phyloP scores from a whole-genome alignment of 2,329 filamentous ascomycete species.

The Scedosporium aurantiacum region DNA sequence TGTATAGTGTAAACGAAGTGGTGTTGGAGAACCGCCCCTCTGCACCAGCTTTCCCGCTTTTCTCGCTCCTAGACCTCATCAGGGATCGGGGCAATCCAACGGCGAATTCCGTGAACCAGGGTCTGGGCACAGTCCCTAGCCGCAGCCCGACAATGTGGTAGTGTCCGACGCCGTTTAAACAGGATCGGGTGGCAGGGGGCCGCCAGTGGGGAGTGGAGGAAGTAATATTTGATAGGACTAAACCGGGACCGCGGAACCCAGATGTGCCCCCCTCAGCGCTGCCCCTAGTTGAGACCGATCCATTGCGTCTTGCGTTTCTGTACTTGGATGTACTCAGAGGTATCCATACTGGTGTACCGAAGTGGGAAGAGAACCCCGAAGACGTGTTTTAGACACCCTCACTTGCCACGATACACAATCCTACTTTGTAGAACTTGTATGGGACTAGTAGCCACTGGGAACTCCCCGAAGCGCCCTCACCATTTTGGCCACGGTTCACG shows the following conservation, averaged over 20 bases:
- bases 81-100: neutral
- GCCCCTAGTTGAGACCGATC: neutral
- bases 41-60: neutral
- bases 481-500: no score
- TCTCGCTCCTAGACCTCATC: neutral
- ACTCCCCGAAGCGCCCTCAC: no score
- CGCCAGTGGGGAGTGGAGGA: neutral
- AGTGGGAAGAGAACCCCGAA: no score
- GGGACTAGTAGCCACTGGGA: no score
- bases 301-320: neutral
- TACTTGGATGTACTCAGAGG: neutral
- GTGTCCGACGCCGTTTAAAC: neutral
- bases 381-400: no score
- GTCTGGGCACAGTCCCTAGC: neutral
- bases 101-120: constrained; percentile 6
- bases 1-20: neutral
- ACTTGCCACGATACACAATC: no score
- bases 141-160: constrained; percentile 1
- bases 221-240: neutral
- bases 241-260: neutral
- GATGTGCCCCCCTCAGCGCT: neutral
- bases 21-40: neutral
- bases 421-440: no score
- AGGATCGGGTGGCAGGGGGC: neutral
- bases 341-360: no score